Evolutionary conservation across 495 filamentous ascomycete genomes (phyloP), one percentile per base, ranked within the genome.

Genomic region (Rhizodiscina lignyota): DNA sequence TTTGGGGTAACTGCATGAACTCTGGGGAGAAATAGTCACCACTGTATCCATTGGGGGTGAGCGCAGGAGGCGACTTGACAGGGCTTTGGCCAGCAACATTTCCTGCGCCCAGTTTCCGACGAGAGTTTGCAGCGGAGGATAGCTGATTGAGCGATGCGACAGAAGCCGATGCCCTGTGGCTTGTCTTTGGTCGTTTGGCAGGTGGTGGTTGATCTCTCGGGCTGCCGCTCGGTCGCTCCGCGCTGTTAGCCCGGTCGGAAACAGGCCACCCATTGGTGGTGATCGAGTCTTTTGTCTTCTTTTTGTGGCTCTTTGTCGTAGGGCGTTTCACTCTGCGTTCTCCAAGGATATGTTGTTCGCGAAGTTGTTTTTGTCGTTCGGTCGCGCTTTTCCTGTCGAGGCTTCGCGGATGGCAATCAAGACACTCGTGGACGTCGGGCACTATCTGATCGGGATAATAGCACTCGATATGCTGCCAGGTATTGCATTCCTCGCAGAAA

Each of bases 381-480:
- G 62, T 62, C 23, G 89, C 89, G 45, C 66, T 62, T 43, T 76
- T 67, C 27, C 59, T 56, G 53, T 94, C 80, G 44, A 94, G 18
- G 10, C 5, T 8, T 20, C 21, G 33, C 29, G 48, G 48, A 39
- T 74, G 63, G 58, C 89, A 99, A 40, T 89, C 84, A 35, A 67
- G 67, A 59, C 89, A 99, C 44, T 74, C 77, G 58, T 99, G 92
- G 45, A 75, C 68, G 16, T 80, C 68, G 26, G 83, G 87, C 30
- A 91, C 76, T 23, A 72, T 67, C 33, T 66, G 68, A 34, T 72
- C 62, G 33, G 39, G 38, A 22, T 79, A 75, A 58, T 93, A 94
- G 60, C 89, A 99, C 46, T 82, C 71, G 42, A 91, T 86, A 58
- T 99, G 89, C 58, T 99, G 89, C 89, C 89, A 99, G 29, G 83